These are phyloP conservation scores for Lablab purpureus DNA, from an alignment of 306 rosid genomes.

Conservation along the genomic window DNA sequence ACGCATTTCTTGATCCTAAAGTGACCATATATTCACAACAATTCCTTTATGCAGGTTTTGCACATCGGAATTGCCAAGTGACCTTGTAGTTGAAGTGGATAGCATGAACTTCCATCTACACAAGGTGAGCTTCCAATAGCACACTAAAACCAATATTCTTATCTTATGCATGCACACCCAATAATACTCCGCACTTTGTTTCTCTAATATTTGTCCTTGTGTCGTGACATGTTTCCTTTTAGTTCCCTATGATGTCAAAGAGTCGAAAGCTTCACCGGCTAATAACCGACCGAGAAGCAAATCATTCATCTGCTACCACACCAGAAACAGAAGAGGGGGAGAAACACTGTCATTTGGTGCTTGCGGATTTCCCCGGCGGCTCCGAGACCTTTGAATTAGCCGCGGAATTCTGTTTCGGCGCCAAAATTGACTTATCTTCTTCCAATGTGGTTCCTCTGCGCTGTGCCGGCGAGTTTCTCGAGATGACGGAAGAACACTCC, in stretches of 20 bases:
- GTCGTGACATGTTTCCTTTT: not conserved
- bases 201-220: not conserved
- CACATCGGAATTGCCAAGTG: slow-evolving; percentile 18
- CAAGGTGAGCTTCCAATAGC: slow-evolving; percentile 3
- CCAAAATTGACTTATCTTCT: not conserved
- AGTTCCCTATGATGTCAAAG: not conserved
- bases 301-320: not conserved
- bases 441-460: slow-evolving; percentile 13
- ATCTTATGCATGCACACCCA: not conserved
- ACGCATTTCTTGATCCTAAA: not conserved
- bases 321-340: not conserved
- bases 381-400: slow-evolving; percentile 18
- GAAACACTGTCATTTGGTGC: not conserved
- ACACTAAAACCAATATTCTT: not conserved
- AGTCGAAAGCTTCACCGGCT: slow-evolving; percentile 19
- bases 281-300: not conserved
- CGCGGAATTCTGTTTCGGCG: slow-evolving; percentile 16
- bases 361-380: not conserved
- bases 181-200: not conserved
- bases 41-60: slow-evolving; percentile 7
- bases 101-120: not conserved
- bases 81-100: not conserved
- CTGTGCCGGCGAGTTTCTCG: slow-evolving; percentile 11
- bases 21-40: not conserved
- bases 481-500: slow-evolving; percentile 18